These are phyloP conservation scores for Kwoniella sp. DNA, from an alignment of 768 basidiomycete species.

Conservation along the genomic window DNA sequence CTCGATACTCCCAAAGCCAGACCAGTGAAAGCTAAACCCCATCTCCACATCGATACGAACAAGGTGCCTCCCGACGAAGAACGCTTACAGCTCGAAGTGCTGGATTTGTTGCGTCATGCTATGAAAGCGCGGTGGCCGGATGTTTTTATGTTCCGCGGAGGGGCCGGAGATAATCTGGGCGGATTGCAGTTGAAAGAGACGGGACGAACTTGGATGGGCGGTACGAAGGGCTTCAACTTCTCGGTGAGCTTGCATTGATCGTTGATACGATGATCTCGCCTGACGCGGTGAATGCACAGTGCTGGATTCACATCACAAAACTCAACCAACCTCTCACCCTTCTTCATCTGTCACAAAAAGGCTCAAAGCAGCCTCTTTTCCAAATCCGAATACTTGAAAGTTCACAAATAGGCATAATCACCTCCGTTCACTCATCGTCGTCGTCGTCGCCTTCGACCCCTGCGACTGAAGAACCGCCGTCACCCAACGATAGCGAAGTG, in stretches of 20 bases:
- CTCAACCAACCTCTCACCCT: conserved; percentile 50
- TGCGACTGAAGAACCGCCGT: conserved; percentile 13
- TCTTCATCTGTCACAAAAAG: conserved; percentile 43
- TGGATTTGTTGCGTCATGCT: conserved; percentile 50
- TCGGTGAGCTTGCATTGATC: conserved; percentile 35
- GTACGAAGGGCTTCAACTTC: conserved; percentile 50
- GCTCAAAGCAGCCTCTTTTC: conserved; percentile 39
- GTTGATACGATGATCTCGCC: background rate
- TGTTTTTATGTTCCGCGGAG: conserved; percentile 42
- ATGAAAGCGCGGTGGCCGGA: conserved; percentile 50
- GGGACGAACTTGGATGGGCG: conserved; percentile 43
- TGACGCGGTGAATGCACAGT: conserved; percentile 25
- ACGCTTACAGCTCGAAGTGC: conserved; percentile 40
- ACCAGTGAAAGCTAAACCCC: background rate
- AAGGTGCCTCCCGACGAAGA: conserved; percentile 22
- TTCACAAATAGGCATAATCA: conserved; percentile 48
- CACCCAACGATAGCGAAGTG: conserved; percentile 30
- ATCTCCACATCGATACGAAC: conserved; percentile 14
- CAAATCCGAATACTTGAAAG: conserved; percentile 51
- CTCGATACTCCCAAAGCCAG: conserved; percentile 5
- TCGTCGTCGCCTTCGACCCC: conserved; percentile 8
- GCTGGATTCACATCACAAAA: conserved; percentile 53
- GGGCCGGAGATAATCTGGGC: conserved; percentile 28
- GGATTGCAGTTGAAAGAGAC: conserved; percentile 41
- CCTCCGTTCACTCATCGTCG: conserved; percentile 24